These are phyloP conservation scores for Barnettozyma hawaiiensis DNA, from an alignment of 1,139 yeast species.

Conservation along the genomic window DNA sequence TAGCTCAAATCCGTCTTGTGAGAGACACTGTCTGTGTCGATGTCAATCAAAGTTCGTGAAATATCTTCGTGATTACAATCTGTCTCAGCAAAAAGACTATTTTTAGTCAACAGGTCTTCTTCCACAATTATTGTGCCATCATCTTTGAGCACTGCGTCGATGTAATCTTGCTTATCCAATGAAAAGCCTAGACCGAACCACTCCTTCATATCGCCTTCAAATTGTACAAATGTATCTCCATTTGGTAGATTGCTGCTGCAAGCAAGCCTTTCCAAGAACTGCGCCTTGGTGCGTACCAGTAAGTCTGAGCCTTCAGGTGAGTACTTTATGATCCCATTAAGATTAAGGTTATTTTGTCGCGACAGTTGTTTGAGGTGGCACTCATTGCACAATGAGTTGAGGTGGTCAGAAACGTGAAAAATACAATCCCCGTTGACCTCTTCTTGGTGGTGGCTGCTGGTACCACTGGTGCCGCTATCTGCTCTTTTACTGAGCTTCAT, in stretches of 20 bases:
- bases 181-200: background rate
- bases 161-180: background rate
- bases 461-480: too few species aligned
- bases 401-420: background rate
- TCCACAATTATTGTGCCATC: background rate
- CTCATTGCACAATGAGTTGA: background rate
- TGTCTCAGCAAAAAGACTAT: background rate
- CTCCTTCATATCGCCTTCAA: conserved; percentile 1
- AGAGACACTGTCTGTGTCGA: background rate
- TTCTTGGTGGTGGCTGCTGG: too few species aligned
- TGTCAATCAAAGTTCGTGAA: background rate
- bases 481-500: conserved; percentile 1
- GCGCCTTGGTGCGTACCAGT: background rate
- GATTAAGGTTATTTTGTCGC: background rate
- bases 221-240: background rate
- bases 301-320: background rate
- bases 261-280: background rate
- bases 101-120: background rate
- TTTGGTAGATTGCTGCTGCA: background rate
- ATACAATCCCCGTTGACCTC: background rate
- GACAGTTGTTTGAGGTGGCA: conserved; percentile 1
- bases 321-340: background rate
- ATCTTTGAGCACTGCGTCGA: background rate
- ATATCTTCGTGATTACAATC: too few species aligned
- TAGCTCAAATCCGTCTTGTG: background rate